Evolutionary conservation across 75 land plant genomes (phyloP).

Genomic region (Sequoia sempervirens): DNA sequence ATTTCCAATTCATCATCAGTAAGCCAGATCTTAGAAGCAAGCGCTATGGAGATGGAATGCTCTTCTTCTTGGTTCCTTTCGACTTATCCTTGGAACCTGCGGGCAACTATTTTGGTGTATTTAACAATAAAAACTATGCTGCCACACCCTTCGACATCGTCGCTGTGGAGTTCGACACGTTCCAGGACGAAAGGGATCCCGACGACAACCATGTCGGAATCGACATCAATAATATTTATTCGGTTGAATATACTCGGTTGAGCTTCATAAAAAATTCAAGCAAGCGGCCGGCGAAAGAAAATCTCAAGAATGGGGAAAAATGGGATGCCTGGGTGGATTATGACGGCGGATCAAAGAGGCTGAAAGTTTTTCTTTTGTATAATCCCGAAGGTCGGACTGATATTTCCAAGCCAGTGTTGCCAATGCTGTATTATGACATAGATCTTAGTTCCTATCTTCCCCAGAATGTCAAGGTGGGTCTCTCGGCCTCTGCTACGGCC

Average conservation of each 20-base stretch:
- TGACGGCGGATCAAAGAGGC: slow-evolving; percentile 6
- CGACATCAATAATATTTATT: slow-evolving; percentile 10
- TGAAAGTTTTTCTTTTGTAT: slow-evolving; percentile 6
- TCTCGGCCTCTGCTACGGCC: not conserved
- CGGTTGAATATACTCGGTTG: no score
- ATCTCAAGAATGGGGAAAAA: not conserved
- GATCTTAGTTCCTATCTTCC: no score
- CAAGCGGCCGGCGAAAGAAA: no score
- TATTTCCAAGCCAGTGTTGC: not conserved
- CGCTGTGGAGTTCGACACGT: no score
- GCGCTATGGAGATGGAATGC: not conserved
- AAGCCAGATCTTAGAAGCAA: not conserved
- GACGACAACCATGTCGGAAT: slow-evolving; percentile 37
- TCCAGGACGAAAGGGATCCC: no score
- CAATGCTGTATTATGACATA: no score
- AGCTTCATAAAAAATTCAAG: no score
- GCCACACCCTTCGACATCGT: no score
- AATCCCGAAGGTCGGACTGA: not conserved
- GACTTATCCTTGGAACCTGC: not conserved
- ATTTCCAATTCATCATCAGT: no score
- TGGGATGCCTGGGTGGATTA: slow-evolving; percentile 20
- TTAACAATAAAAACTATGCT: not conserved
- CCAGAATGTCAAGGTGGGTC: not conserved
- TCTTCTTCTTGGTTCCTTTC: no score
- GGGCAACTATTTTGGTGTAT: not conserved